Evolutionary conservation across 2,329 filamentous ascomycete genomes (phyloP).

Genomic region (Botryosphaeria agaves): DNA sequence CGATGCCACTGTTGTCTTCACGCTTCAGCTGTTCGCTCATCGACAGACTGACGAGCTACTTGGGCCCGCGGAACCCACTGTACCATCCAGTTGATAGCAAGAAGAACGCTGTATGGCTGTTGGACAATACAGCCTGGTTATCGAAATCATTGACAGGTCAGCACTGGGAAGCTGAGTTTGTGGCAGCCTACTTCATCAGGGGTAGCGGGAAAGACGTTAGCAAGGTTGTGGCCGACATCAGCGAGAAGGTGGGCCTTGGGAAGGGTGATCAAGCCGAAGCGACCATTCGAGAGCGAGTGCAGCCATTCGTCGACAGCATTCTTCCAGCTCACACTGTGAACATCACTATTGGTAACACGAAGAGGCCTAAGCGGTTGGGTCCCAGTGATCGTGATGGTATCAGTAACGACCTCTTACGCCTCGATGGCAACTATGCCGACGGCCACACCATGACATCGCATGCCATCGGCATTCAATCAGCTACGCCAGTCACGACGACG

Average conservation of each 20-base stretch:
- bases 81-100: conserved; percentile 31
- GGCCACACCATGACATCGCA: conserved; percentile 14
- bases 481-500: conserved; percentile 49
- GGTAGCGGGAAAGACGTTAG: conserved; percentile 49
- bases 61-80: background rate
- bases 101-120: conserved; percentile 67
- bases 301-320: conserved; percentile 64
- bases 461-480: conserved; percentile 16
- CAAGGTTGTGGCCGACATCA: conserved; percentile 51
- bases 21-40: background rate
- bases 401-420: conserved; percentile 41
- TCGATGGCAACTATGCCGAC: conserved; percentile 27
- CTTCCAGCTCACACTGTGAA: conserved; percentile 51
- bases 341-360: conserved; percentile 35
- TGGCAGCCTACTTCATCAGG: conserved; percentile 65
- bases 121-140: conserved; percentile 83
- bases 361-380: conserved; percentile 28
- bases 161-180: conserved; percentile 65
- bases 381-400: conserved; percentile 59
- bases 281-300: conserved; percentile 49
- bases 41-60: background rate
- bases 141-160: conserved; percentile 19
- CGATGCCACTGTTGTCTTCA: background rate
- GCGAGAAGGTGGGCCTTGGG: conserved; percentile 48
- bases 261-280: conserved; percentile 30